phyloP scores from a whole-genome alignment of 2,329 filamentous ascomycete genomes.

The Penicillium griseofulvum region DNA sequence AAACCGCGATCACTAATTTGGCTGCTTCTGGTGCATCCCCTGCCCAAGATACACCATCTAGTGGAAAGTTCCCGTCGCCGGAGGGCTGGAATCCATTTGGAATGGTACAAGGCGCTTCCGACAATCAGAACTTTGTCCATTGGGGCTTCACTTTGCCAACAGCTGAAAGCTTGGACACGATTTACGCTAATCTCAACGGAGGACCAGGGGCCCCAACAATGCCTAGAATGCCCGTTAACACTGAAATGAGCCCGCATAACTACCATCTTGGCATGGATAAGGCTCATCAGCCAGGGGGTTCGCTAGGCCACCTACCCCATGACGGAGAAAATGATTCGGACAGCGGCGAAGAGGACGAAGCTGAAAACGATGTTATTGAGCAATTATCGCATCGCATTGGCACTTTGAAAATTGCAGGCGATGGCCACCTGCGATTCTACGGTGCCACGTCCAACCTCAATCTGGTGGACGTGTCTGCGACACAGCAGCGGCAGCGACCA shows the following conservation, averaged over 20 bases:
- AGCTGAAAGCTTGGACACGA: conserved; percentile 35
- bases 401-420: conserved; percentile 43
- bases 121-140: conserved; percentile 26
- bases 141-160: conserved; percentile 40
- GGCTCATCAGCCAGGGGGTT: conserved; percentile 24
- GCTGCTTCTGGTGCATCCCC: conserved; percentile 8
- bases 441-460: conserved; percentile 48
- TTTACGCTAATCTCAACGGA: conserved; percentile 34
- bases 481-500: conserved; percentile 34
- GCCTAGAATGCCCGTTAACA: conserved; percentile 18
- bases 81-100: conserved; percentile 22
- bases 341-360: conserved; percentile 40
- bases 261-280: conserved; percentile 29
- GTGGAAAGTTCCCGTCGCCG: conserved; percentile 11
- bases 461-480: conserved; percentile 40
- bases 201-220: not conserved
- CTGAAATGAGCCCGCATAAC: conserved; percentile 26
- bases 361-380: conserved; percentile 43
- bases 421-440: conserved; percentile 47
- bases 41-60: conserved; percentile 12
- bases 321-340: conserved; percentile 32
- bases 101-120: conserved; percentile 18
- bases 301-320: conserved; percentile 21
- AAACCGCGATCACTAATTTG: conserved; percentile 8
- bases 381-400: conserved; percentile 47